Conservation (phyloP, 2,329 filamentous ascomycete genomes). For the Diaporthe velutina region DNA sequence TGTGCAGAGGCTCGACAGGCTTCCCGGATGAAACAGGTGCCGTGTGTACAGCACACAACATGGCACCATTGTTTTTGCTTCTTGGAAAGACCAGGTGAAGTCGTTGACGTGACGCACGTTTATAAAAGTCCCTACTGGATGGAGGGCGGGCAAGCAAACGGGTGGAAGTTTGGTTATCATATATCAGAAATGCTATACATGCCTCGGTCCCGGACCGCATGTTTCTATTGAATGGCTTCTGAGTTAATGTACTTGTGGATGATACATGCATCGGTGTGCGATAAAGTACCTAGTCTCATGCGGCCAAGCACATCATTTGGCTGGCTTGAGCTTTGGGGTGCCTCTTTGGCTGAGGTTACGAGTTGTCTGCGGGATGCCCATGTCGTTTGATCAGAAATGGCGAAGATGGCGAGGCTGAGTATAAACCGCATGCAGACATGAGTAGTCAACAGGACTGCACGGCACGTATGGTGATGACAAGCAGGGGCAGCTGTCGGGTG, state of each 20-base stretch:
- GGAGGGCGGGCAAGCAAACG: background rate
- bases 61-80: slow-evolving; percentile 7
- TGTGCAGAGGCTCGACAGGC: slow-evolving; percentile 4
- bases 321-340: background rate
- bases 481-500: background rate
- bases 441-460: background rate
- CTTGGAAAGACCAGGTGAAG: background rate
- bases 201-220: slow-evolving; percentile 10
- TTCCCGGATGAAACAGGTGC: slow-evolving; percentile 14
- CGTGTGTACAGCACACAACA: background rate
- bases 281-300: background rate
- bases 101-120: slow-evolving; percentile 7
- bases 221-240: slow-evolving; percentile 7
- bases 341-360: background rate
- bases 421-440: background rate
- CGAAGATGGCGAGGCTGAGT: background rate
- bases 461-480: background rate
- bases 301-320: slow-evolving; percentile 1
- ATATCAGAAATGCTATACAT: slow-evolving; percentile 1
- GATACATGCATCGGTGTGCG: background rate
- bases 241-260: background rate
- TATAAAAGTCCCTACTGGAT: slow-evolving; percentile 11
- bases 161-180: slow-evolving; percentile 9
- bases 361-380: background rate
- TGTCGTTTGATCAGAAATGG: background rate